Base-by-base conservation (phyloP, 305 asterid species). In the Fraxinus angustifolia region DNA sequence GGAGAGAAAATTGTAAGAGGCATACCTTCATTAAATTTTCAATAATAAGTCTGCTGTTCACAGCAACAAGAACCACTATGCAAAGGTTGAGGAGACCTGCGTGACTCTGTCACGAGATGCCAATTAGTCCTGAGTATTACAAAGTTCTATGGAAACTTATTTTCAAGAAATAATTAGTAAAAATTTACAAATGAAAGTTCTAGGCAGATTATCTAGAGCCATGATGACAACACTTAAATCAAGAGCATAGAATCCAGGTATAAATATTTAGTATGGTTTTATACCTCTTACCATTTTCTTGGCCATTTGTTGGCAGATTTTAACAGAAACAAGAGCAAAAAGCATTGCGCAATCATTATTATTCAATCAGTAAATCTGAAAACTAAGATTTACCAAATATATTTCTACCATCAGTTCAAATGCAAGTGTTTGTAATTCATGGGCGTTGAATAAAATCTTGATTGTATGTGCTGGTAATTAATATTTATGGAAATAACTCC, bases 1-100 rank as follows among this genome's bases (percentile, higher is more conserved):
- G 68, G 72, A 75, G 40, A 10, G 33, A 75, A 11, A 42, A 26
- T 72, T 38, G 58, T 3, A 45, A 78, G 83, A 79, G 58, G 78
- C 91, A 10, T 76, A 94, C 99, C 99, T 96, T 96, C 98, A 96
- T 92, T 90, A 96, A 86, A 87, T 96, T 96, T 83, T 96, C 99
- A 80, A 96, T 94, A 79, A 96, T 94, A 85, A 96, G 98, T 87
- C 99, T 91, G 89, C 99, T 84, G 88, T 96, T 96, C 87, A 96
- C 97, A 62, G 99, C 98, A 75, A 94, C 97, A 84, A 96, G 99
- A 87, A 96, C 99, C 91, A 96, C 99, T 58, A 96, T 88, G 86
- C 99, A 96, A 80, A 96, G 98, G 87, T 96, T 96, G 91, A 96
- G 92, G 62, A 96, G 94, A 67, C 99, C 98, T 67, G 98, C 99